Evolutionary conservation across 495 filamentous ascomycete genomes (phyloP).

Genomic region (Annulohypoxylon maeteangense): DNA sequence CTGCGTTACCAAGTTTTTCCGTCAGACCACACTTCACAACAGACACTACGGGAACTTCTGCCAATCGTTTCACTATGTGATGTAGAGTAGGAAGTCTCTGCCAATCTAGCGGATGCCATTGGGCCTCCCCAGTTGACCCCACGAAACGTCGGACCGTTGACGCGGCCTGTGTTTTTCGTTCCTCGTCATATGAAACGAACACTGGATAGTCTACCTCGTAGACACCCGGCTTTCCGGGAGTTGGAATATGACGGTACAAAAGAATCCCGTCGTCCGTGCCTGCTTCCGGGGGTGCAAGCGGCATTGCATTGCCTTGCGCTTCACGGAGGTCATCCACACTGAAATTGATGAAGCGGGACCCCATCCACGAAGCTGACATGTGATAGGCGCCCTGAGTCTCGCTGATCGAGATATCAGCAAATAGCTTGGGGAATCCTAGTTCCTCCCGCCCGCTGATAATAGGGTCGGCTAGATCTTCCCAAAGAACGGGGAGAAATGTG

Average conservation of each 20-base stretch:
- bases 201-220: constrained; percentile 14
- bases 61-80: constrained; percentile 15
- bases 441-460: constrained; percentile 26
- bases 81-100: constrained; percentile 16
- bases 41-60: neutral
- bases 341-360: constrained; percentile 14
- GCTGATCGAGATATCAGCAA: constrained; percentile 12
- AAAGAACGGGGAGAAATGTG: constrained; percentile 23
- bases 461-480: constrained; percentile 24
- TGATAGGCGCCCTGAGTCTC: constrained; percentile 8
- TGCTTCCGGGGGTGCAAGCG: constrained; percentile 14
- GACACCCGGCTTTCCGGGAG: constrained; percentile 9
- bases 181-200: constrained; percentile 14
- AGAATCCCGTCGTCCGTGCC: constrained; percentile 16
- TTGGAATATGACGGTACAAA: constrained; percentile 14
- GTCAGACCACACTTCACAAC: constrained; percentile 10
- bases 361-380: constrained; percentile 10
- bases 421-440: constrained; percentile 19
- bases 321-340: neutral
- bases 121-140: neutral
- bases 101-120: constrained; percentile 20
- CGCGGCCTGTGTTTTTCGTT: constrained; percentile 7
- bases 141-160: neutral
- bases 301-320: neutral
- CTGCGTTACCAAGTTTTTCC: constrained; percentile 10